Percentiles rank a stretch among this genome's conserved stretches.
Evolutionary conservation across 116 monocot genomes (phyloP).

Genomic region (Papilionanthe hybrid): DNA sequence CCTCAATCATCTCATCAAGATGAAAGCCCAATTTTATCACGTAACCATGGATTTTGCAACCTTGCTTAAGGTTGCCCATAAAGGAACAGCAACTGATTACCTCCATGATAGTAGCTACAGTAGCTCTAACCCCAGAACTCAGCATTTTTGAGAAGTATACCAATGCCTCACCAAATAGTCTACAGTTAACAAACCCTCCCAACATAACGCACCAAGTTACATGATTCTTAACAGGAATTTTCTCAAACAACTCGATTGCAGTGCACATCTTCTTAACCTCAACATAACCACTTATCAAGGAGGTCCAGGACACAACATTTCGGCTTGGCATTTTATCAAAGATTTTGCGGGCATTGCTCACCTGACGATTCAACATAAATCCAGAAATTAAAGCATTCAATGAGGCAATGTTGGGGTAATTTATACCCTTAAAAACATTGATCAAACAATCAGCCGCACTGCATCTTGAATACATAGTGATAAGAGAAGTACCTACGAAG

Average conservation of each 20-base stretch:
- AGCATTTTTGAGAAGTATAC: slow-evolving; percentile 38
- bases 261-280: slow-evolving; percentile 17
- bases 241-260: slow-evolving; percentile 45
- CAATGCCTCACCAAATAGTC: slow-evolving; percentile 35
- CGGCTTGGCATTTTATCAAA: slow-evolving; percentile 53
- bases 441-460: slow-evolving; percentile 27
- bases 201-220: slow-evolving; percentile 57
- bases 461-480: slow-evolving; percentile 57
- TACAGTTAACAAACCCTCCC: slow-evolving; percentile 42
- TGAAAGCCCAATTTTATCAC: slow-evolving; percentile 47
- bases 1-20: slow-evolving; percentile 29
- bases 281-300: slow-evolving; percentile 43
- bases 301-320: slow-evolving; percentile 69
- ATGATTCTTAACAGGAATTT: slow-evolving; percentile 40
- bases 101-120: slow-evolving; percentile 13
- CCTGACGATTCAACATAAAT: slow-evolving; percentile 25
- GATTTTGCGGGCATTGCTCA: slow-evolving; percentile 29
- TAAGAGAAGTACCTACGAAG: slow-evolving; percentile 57
- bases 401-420: slow-evolving; percentile 24
- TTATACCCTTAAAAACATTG: slow-evolving; percentile 33
- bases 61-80: slow-evolving; percentile 21
- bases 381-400: slow-evolving; percentile 68
- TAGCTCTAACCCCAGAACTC: slow-evolving; percentile 17
- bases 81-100: slow-evolving; percentile 39
- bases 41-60: slow-evolving; percentile 43